These are phyloP conservation scores for Coprinopsis marcescibilis DNA, from an alignment of 768 basidiomycete genomes.

Conservation along the genomic window DNA sequence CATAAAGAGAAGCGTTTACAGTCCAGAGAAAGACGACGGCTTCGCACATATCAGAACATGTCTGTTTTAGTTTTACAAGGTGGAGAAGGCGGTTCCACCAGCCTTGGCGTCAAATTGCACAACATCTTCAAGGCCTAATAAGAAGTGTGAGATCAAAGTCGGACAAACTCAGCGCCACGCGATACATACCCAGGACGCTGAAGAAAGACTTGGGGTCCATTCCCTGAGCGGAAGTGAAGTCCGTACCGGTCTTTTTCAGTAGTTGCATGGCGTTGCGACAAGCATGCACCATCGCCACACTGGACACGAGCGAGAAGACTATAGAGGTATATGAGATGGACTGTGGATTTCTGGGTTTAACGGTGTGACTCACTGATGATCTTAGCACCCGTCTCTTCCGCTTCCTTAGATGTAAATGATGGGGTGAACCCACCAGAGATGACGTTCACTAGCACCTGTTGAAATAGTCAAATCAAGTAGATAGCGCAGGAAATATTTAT, in stretches of 20 bases:
- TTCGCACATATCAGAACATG: too few relatives aligned
- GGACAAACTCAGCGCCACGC: background rate
- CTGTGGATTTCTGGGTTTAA: too few relatives aligned
- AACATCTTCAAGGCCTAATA: slow-evolving; percentile 12
- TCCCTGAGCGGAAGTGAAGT: slow-evolving; percentile 50
- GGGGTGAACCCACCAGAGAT: slow-evolving; percentile 76
- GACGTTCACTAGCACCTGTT: slow-evolving; percentile 66
- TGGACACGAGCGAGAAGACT: slow-evolving; percentile 76
- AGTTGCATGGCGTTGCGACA: slow-evolving; percentile 72
- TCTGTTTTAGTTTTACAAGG: slow-evolving; percentile 8
- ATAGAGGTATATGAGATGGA: background rate
- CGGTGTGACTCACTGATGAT: slow-evolving; percentile 69
- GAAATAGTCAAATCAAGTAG: background rate
- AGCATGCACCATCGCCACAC: slow-evolving; percentile 73
- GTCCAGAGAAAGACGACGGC: too few relatives aligned
- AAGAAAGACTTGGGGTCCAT: slow-evolving; percentile 80
- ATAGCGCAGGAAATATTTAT: slow-evolving; percentile 11
- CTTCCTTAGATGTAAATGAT: slow-evolving; percentile 64
- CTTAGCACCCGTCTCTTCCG: slow-evolving; percentile 66
- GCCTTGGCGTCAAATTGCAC: slow-evolving; percentile 15
- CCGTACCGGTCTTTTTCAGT: slow-evolving; percentile 73
- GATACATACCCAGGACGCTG: slow-evolving; percentile 61
- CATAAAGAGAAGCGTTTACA: too few relatives aligned
- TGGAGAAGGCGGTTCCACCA: slow-evolving; percentile 13
- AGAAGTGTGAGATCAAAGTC: background rate